Percentiles rank a stretch among this genome's conserved stretches.
These are phyloP conservation scores for Straminergon stramineum DNA, from an alignment of 225 moss, liverwort and hornwort species.

Conservation along the genomic window DNA sequence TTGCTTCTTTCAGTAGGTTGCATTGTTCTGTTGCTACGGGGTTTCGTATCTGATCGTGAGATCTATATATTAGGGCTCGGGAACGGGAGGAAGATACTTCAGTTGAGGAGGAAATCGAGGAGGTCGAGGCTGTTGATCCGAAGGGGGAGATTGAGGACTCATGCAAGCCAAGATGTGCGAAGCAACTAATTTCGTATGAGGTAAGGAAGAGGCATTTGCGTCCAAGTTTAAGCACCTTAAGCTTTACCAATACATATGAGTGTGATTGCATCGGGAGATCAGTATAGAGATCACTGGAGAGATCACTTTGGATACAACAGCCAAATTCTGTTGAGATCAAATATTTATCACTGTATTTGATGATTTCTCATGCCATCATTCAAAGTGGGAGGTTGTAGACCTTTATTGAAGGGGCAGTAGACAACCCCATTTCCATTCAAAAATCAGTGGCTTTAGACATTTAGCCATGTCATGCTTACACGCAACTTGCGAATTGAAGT, in stretches of 20 bases:
- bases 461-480: not conserved
- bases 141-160: conserved; percentile 75
- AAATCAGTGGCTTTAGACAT: not conserved
- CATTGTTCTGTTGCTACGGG: not conserved
- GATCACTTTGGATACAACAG: not conserved
- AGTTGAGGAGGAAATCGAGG: conserved; percentile 21
- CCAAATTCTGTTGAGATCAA: not conserved
- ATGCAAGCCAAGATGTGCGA: conserved; percentile 79
- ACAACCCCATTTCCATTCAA: not conserved
- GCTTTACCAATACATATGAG: not conserved
- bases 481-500: not conserved
- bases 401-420: not conserved
- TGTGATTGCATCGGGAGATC: not conserved
- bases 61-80: conserved; percentile 1
- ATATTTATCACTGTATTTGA: not conserved
- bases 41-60: not conserved
- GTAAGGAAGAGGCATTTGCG: not conserved
- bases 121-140: conserved; percentile 37
- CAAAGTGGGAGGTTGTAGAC: not conserved
- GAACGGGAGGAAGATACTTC: conserved; percentile 4
- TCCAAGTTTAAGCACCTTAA: not conserved
- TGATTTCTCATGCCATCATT: not conserved
- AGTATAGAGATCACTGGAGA: not conserved
- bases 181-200: conserved; percentile 65
- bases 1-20: not conserved